Evolutionary conservation across 108 stramenopile genomes (phyloP).

Genomic region (Nitzschia putrida): DNA sequence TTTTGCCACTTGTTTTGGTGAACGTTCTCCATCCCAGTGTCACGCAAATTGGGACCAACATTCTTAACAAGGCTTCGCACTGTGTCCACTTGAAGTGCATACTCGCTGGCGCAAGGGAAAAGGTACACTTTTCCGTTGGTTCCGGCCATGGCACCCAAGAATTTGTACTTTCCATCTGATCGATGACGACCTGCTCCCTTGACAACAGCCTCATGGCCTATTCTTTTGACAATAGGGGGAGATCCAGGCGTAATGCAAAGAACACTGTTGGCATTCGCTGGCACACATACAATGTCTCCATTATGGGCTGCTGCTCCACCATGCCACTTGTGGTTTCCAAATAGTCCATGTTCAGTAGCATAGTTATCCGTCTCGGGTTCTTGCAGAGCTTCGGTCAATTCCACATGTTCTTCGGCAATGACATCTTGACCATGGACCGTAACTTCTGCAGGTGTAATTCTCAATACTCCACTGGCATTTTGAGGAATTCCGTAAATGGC

Average conservation of each 20-base stretch:
- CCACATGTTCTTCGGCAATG: neutral
- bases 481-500: conserved; percentile 88
- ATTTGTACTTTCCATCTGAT: conserved; percentile 87
- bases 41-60: conserved; percentile 73
- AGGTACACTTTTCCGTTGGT: conserved; percentile 76
- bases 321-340: conserved; percentile 85
- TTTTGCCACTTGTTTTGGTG: conserved; percentile 92
- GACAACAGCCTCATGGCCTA: conserved; percentile 21
- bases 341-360: neutral
- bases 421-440: conserved; percentile 57
- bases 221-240: conserved; percentile 20
- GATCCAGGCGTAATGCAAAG: conserved; percentile 60
- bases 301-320: conserved; percentile 66
- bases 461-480: conserved; percentile 66
- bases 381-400: neutral
- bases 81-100: conserved; percentile 75
- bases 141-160: conserved; percentile 75
- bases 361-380: conserved; percentile 38
- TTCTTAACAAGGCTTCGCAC: conserved; percentile 22
- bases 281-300: conserved; percentile 77
- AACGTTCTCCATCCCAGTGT: conserved; percentile 58
- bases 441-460: conserved; percentile 59
- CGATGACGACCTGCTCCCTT: conserved; percentile 73
- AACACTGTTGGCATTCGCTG: conserved; percentile 77
- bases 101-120: conserved; percentile 76